These are phyloP conservation scores for Diaporthe vexans DNA, from an alignment of 2,329 filamentous ascomycete species.

Conservation along the genomic window DNA sequence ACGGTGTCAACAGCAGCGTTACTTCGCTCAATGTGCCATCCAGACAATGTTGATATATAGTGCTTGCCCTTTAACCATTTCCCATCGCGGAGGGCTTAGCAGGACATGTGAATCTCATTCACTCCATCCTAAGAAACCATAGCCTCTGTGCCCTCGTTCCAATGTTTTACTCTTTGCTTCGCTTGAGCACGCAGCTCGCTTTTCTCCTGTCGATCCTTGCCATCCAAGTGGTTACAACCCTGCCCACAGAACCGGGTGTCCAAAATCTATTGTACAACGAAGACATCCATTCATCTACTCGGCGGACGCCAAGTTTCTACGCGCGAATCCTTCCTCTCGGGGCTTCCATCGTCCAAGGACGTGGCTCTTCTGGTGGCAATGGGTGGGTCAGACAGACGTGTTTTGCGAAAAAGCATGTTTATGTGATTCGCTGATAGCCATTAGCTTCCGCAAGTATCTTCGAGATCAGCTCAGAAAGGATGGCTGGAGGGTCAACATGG, in stretches of 20 bases:
- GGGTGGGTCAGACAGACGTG: neutral
- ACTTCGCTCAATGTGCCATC: neutral
- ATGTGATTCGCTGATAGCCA: neutral
- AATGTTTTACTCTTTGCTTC: neutral
- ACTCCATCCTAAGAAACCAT: neutral
- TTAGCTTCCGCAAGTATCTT: conserved; percentile 45
- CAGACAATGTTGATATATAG: neutral
- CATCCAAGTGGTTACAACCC: neutral
- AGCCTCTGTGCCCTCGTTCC: neutral
- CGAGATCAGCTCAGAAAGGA: conserved; percentile 44
- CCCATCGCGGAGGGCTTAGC: too few relatives aligned
- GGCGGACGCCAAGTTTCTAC: conserved; percentile 11
- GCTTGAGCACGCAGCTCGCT: neutral
- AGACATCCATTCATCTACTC: neutral
- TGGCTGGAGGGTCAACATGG: conserved; percentile 48
- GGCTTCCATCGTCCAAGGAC: conserved; percentile 12
- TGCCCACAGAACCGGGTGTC: neutral
- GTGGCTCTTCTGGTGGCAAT: conserved; percentile 4
- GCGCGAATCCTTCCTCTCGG: conserved; percentile 12
- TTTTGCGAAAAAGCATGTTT: neutral
- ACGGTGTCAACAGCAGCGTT: neutral
- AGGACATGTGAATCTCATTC: neutral
- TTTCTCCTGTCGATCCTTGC: neutral
- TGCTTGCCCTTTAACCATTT: neutral
- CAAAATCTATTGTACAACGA: neutral